Percentiles rank a stretch among this genome's conserved stretches.
Conservation (phyloP, 176 grass and related monocot genomes). For the Chloris gayana region DNA sequence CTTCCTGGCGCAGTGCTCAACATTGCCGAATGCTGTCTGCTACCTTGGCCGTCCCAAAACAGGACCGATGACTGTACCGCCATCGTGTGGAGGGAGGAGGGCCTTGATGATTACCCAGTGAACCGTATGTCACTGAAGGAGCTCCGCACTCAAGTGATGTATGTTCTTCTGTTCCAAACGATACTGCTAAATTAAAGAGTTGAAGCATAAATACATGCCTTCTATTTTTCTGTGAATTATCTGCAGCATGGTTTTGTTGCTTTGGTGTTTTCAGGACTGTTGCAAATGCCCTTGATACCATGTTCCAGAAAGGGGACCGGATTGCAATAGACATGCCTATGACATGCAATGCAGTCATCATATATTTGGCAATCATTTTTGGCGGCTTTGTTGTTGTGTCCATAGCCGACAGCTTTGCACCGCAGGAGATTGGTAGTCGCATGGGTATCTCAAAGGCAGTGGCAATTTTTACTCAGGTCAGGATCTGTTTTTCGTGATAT, state of each 20-base stretch:
- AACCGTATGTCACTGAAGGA: slow-evolving; percentile 80
- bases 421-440: slow-evolving; percentile 74
- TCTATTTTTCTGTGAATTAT: slow-evolving; percentile 5
- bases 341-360: slow-evolving; percentile 89
- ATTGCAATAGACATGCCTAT: slow-evolving; percentile 98
- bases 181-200: neutral
- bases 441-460: slow-evolving; percentile 75
- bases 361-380: slow-evolving; percentile 85
- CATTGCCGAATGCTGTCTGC: slow-evolving; percentile 93
- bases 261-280: slow-evolving; percentile 57
- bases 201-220: neutral
- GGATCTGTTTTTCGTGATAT: neutral
- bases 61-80: slow-evolving; percentile 76
- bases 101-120: slow-evolving; percentile 69
- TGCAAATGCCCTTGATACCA: slow-evolving; percentile 76
- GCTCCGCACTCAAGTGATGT: slow-evolving; percentile 77
- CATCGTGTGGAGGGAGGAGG: slow-evolving; percentile 90
- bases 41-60: slow-evolving; percentile 64
- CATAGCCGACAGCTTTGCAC: slow-evolving; percentile 92
- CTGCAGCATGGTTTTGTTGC: slow-evolving; percentile 1
- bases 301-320: slow-evolving; percentile 75
- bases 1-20: slow-evolving; percentile 75
- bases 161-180: slow-evolving; percentile 33
- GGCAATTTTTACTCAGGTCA: slow-evolving; percentile 93
- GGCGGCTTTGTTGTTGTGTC: slow-evolving; percentile 90